phyloP scores from a whole-genome alignment of 1,284 basidiomycete species.

The Trichosporon coremiiforme region DNA sequence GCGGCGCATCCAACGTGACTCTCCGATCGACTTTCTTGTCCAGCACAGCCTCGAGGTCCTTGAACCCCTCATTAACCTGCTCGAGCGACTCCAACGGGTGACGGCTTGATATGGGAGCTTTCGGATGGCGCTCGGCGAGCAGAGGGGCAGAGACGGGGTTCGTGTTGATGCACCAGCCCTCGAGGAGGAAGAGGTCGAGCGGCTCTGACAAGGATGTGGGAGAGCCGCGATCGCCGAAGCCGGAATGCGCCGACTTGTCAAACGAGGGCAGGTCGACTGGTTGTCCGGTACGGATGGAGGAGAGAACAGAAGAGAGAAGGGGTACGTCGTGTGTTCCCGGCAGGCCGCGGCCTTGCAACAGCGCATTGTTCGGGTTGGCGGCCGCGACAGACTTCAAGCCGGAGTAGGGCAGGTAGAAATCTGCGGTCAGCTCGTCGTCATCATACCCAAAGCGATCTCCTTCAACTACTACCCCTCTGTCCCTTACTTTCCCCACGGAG shows the following conservation, averaged over 20 bases:
- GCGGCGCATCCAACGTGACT: background rate
- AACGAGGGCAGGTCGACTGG: constrained; percentile 57
- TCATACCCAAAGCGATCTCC: too few relatives aligned
- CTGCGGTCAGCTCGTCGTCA: constrained; percentile 35
- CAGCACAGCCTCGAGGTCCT: background rate
- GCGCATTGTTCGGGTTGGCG: constrained; percentile 40
- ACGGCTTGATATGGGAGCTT: constrained; percentile 25
- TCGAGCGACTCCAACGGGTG: constrained; percentile 36
- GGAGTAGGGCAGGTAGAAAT: constrained; percentile 46
- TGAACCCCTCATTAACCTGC: constrained; percentile 34
- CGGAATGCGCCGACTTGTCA: constrained; percentile 77
- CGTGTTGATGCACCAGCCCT: constrained; percentile 58
- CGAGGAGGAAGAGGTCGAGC: constrained; percentile 77
- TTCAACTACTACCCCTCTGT: too few relatives aligned
- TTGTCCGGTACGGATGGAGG: background rate
- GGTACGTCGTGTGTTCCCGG: constrained; percentile 51
- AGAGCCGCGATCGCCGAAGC: constrained; percentile 73
- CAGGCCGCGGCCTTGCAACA: constrained; percentile 51
- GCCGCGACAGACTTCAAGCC: constrained; percentile 39
- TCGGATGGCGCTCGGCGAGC: background rate
- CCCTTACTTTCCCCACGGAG: too few relatives aligned
- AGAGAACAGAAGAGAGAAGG: constrained; percentile 9
- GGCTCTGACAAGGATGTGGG: constrained; percentile 50
- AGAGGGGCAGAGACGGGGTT: background rate
- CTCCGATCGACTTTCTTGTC: background rate